phyloP scores from a whole-genome alignment of 2,329 filamentous ascomycete genomes.

The Clonostachys solani region DNA sequence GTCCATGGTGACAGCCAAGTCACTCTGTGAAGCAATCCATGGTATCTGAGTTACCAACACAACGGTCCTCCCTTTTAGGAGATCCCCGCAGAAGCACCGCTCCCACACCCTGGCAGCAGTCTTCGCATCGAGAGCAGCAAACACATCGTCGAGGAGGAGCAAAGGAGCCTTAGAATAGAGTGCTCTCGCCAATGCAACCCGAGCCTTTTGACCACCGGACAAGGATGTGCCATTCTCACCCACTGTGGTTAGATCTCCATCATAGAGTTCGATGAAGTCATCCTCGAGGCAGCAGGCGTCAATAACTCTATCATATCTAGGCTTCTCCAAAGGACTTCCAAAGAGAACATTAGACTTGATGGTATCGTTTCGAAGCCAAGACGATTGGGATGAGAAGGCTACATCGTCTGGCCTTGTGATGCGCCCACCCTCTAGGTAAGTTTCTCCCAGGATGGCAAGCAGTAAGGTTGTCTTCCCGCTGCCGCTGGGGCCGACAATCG shows the following conservation, averaged over 20 bases:
- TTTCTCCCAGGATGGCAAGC: conserved; percentile 50
- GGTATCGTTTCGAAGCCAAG: conserved; percentile 54
- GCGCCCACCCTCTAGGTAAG: conserved; percentile 39
- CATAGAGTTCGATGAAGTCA: conserved; percentile 45
- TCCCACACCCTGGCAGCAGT: conserved; percentile 53
- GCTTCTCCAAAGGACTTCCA: conserved; percentile 42
- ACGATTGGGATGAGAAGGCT: conserved; percentile 52
- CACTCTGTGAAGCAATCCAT: conserved; percentile 47
- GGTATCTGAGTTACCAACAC: conserved; percentile 54
- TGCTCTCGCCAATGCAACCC: conserved; percentile 51
- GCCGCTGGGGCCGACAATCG: conserved; percentile 49
- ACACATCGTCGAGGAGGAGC: conserved; percentile 54
- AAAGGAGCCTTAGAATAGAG: conserved; percentile 52
- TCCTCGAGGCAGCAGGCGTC: conserved; percentile 48
- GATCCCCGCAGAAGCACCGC: conserved; percentile 50
- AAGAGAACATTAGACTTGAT: conserved; percentile 53
- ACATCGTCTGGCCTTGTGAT: conserved; percentile 46
- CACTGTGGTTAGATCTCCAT: conserved; percentile 45
- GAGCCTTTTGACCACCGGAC: conserved; percentile 52
- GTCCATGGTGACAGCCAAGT: conserved; percentile 39
- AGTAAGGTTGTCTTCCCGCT: conserved; percentile 54
- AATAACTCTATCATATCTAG: conserved; percentile 50
- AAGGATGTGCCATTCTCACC: conserved; percentile 51
- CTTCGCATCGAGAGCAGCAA: conserved; percentile 55
- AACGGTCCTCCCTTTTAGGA: conserved; percentile 48